A percentile compares a stretch with the other conserved stretches of the same genome.
Conservation (phyloP, 2,329 filamentous ascomycete species). For the Ceratocystis ficicola region DNA sequence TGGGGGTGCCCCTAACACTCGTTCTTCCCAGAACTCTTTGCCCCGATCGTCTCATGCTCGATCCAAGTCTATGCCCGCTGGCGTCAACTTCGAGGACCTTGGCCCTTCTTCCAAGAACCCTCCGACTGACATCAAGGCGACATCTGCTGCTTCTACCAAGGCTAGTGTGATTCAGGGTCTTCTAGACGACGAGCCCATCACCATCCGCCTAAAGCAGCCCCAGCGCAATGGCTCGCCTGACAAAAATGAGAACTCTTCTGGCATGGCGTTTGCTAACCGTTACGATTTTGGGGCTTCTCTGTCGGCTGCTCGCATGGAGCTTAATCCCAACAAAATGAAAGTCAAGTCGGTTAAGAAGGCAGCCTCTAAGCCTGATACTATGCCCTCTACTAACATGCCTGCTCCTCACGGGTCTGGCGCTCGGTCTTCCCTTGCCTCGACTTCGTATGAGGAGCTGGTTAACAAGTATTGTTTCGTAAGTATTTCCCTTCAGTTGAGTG, state of each 20-base stretch:
- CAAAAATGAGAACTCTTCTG: conserved; percentile 16
- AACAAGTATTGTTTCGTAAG: conserved; percentile 99
- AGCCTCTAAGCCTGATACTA: conserved; percentile 52
- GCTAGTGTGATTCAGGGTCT: conserved; percentile 29
- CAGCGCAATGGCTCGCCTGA: conserved; percentile 39
- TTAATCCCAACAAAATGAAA: conserved; percentile 19
- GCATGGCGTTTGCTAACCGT: conserved; percentile 65
- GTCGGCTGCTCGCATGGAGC: conserved; percentile 59
- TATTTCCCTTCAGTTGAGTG: conserved; percentile 30
- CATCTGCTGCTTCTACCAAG: conserved; percentile 30
- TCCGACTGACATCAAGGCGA: background rate
- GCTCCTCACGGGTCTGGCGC: conserved; percentile 29
- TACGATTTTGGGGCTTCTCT: conserved; percentile 96
- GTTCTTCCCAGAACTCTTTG: conserved; percentile 4
- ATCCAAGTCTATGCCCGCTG: conserved; percentile 44
- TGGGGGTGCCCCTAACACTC: conserved; percentile 24
- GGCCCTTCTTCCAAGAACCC: background rate
- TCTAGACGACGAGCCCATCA: conserved; percentile 46
- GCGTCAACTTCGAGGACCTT: conserved; percentile 46
- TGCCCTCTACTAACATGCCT: conserved; percentile 16
- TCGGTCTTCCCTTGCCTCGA: conserved; percentile 55
- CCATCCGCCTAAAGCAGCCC: conserved; percentile 55
- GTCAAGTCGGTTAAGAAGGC: conserved; percentile 57
- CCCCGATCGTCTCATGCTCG: conserved; percentile 29
- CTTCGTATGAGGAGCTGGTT: conserved; percentile 90